Base-by-base conservation (phyloP, 306 rosid genomes). In the Lathyrus aphaca region DNA sequence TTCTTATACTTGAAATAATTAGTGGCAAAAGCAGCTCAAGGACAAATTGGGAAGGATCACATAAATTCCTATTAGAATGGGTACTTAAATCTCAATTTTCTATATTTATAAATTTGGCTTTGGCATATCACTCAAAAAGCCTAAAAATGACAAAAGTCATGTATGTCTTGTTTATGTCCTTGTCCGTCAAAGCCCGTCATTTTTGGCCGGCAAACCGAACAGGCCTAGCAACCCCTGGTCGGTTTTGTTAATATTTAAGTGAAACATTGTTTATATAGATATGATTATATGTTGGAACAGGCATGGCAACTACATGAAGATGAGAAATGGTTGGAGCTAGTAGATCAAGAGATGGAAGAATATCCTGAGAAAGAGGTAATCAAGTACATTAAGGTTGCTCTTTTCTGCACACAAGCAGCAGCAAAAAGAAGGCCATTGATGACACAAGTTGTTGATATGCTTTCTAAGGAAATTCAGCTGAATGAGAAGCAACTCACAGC, bases 251-350 rank as follows among this genome's bases (percentile, higher is more conserved):
- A 30, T 30, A 30, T 30, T 30, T 30, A 30, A 30, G 7, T 70
- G 73, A 45, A 51, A 46, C 54, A 12, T 18, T 10, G 49, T 35
- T 59, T 38, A 18, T 73, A 16, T 35, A 17, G 14, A 35, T 35
- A 72, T 73, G 29, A 45, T 23, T 35, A 6, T 57, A 19, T 83
- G 58, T 15, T 60, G 16, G 8, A 16, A 71, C 54, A 94, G 99
- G 96, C 94, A n/a, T 94, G 99, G 99, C 74, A 91, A 65, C 96
- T 91, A 37, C 80, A 95, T 54, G 88, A 86, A 81, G 91, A 89
- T 73, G 87, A 81, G 21, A 82, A 53, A 73, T 82, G 85, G 55
- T 73, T 91, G 78, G 99, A 87, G 71, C 71, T 91, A 14, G 92
- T 89, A 18, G 99, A 95, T 80, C 69, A 84, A 0, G 85, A 86